phyloP scores from a whole-genome alignment of 2,329 filamentous ascomycete species.

The Lojkania enalia region DNA sequence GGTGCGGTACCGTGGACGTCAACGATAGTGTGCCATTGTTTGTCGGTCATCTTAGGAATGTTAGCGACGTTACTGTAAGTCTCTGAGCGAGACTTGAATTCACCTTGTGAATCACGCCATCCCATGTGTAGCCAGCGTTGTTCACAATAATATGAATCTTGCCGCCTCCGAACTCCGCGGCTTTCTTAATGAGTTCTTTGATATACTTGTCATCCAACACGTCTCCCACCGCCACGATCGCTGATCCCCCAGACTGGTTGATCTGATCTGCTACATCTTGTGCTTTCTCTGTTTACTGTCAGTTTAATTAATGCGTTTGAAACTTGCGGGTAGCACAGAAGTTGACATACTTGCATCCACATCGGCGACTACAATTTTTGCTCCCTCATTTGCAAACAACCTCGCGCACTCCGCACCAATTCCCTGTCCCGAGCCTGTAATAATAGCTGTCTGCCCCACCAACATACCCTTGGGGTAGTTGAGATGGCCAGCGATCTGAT shows the following conservation, averaged over 20 bases:
- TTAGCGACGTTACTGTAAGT: neutral
- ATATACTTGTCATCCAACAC: slow-evolving; percentile 73
- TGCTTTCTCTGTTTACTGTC: slow-evolving; percentile 63
- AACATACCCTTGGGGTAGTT: slow-evolving; percentile 82
- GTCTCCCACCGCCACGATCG: slow-evolving; percentile 75
- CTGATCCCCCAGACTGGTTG: slow-evolving; percentile 66
- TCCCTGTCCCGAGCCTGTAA: slow-evolving; percentile 84
- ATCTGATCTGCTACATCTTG: slow-evolving; percentile 69
- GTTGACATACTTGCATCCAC: slow-evolving; percentile 67
- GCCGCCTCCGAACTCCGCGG: slow-evolving; percentile 78
- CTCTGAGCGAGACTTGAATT: neutral
- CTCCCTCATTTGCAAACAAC: slow-evolving; percentile 85
- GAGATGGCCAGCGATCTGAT: slow-evolving; percentile 76
- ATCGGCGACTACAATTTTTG: slow-evolving; percentile 81
- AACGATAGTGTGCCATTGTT: slow-evolving; percentile 89
- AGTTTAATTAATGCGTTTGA: slow-evolving; percentile 9
- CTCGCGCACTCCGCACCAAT: slow-evolving; percentile 84
- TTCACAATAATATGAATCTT: slow-evolving; percentile 93
- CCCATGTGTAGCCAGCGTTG: slow-evolving; percentile 92
- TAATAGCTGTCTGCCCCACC: slow-evolving; percentile 79
- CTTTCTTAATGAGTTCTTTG: slow-evolving; percentile 69
- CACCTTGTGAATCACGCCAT: slow-evolving; percentile 82
- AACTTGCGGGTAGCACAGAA: too few relatives aligned
- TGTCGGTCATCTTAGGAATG: slow-evolving; percentile 70
- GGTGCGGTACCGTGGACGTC: slow-evolving; percentile 82